Evolutionary conservation across 257 asterid species (phyloP).

Genomic region (Voacanga thouarsii): DNA sequence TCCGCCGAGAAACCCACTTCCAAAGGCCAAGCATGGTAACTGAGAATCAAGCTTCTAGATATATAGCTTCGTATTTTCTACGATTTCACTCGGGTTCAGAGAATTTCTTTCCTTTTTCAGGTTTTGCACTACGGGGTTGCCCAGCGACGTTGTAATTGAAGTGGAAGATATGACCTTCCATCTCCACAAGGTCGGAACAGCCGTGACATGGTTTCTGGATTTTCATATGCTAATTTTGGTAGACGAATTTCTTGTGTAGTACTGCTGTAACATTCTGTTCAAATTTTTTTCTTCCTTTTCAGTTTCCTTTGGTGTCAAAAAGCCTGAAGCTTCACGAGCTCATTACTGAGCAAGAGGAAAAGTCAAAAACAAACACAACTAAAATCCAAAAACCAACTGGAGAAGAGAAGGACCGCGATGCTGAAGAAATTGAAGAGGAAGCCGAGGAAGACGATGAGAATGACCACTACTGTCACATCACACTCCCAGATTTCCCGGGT

Average conservation of each 20-base stretch:
- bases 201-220: neutral
- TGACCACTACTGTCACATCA: constrained; percentile 53
- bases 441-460: constrained; percentile 42
- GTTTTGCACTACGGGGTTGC: constrained; percentile 96
- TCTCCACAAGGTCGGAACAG: constrained; percentile 69
- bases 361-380: constrained; percentile 22
- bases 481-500: constrained; percentile 86
- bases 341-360: constrained; percentile 72
- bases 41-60: neutral
- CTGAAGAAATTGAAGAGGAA: constrained; percentile 37
- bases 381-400: constrained; percentile 39
- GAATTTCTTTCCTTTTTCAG: constrained; percentile 33
- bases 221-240: neutral
- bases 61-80: neutral
- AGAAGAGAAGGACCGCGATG: constrained; percentile 30
- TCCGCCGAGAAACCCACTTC: constrained; percentile 58
- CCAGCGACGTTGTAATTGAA: constrained; percentile 75
- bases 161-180: constrained; percentile 91
- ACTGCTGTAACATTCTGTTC: neutral
- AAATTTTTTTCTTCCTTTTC: constrained; percentile 14
- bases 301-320: constrained; percentile 94
- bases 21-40: constrained; percentile 97
- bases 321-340: constrained; percentile 81
- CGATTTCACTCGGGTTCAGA: neutral
- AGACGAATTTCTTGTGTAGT: neutral